These are phyloP conservation scores for Solanum piurae DNA, from an alignment of 257 asterid genomes.

Conservation along the genomic window DNA sequence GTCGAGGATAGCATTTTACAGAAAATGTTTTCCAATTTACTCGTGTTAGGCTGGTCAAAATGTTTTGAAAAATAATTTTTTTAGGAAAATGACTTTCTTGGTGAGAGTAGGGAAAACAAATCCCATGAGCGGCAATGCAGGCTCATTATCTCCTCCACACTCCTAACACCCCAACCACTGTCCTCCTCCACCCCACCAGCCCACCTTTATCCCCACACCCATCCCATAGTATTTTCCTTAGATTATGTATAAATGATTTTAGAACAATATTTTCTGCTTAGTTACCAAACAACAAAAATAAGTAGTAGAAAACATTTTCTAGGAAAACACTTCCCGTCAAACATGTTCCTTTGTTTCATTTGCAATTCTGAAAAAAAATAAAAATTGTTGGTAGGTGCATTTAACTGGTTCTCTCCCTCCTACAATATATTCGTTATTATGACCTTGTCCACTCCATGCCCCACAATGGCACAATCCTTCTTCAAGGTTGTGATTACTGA, in stretches of 20 bases:
- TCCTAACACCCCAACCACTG: background rate
- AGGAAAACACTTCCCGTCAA: background rate
- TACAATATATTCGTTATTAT: background rate
- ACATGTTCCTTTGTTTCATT: background rate
- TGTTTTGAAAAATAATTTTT: background rate
- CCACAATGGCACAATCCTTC: background rate
- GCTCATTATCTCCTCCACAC: background rate
- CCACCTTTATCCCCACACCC: background rate
- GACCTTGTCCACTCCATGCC: background rate
- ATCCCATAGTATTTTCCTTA: background rate
- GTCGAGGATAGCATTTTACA: background rate
- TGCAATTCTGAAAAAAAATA: background rate
- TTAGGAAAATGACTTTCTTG: background rate
- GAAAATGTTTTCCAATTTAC: background rate
- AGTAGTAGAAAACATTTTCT: background rate
- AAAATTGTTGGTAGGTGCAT: background rate
- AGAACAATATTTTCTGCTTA: background rate
- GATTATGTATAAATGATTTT: background rate
- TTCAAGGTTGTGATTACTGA: background rate
- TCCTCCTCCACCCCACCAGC: background rate
- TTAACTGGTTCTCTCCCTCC: background rate
- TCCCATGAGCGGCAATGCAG: background rate
- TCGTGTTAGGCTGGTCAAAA: background rate
- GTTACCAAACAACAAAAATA: background rate
- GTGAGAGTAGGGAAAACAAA: background rate